phyloP scores from a whole-genome alignment of 1,139 yeast genomes.

The Diutina sp. region DNA sequence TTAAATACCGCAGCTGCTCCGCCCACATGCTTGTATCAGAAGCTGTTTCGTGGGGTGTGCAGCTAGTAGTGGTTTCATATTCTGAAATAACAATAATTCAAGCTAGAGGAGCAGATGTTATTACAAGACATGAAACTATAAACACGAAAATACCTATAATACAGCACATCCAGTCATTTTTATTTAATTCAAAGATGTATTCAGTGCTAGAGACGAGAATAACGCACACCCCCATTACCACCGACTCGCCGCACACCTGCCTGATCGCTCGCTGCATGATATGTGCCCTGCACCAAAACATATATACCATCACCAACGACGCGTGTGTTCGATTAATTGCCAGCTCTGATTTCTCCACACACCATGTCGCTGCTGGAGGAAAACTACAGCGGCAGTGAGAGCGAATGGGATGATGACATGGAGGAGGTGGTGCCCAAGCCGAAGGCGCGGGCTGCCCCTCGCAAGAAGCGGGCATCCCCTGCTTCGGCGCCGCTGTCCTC shows the following conservation, averaged over 20 bases:
- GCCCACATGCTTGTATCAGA: not conserved
- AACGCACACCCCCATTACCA: not conserved
- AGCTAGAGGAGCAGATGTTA: no score
- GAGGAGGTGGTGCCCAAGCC: not conserved
- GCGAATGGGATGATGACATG: not conserved
- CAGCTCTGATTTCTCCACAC: not conserved
- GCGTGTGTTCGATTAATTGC: not conserved
- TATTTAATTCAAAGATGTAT: no score
- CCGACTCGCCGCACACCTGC: not conserved
- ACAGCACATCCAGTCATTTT: no score
- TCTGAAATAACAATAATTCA: no score
- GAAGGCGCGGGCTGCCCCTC: not conserved
- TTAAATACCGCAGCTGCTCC: not conserved
- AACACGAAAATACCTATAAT: no score
- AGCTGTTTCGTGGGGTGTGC: not conserved
- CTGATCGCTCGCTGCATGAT: not conserved
- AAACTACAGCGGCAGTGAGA: not conserved
- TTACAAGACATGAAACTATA: no score
- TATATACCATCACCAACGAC: not conserved
- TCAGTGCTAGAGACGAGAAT: not conserved
- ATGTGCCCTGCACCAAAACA: not conserved
- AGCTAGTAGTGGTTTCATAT: no score
- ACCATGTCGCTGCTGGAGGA: not conserved
- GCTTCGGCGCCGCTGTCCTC: not conserved
- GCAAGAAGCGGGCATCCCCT: not conserved